Conservation (phyloP, 192 early-diverging fungal species). For the Mortierella antarctica region DNA sequence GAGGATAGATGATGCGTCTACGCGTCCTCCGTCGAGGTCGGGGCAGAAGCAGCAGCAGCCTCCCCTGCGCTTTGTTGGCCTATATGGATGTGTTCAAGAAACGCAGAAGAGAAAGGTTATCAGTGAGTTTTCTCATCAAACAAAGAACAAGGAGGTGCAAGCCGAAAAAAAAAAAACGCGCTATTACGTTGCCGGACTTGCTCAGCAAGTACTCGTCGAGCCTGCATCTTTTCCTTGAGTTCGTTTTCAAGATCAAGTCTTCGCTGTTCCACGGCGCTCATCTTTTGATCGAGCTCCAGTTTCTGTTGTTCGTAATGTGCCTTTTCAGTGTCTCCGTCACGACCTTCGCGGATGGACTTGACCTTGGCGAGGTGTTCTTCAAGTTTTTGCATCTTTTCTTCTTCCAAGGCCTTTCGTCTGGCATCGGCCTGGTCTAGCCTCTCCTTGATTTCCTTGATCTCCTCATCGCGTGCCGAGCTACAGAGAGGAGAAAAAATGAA, state of each 20-base stretch:
- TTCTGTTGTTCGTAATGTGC: constrained; percentile 44
- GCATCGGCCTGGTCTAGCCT: constrained; percentile 45
- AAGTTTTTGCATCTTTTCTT: constrained; percentile 39
- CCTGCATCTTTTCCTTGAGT: constrained; percentile 50
- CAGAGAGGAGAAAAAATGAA: neutral
- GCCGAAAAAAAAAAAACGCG: neutral
- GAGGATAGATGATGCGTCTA: neutral
- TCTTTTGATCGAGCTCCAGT: constrained; percentile 43
- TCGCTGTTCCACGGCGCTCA: constrained; percentile 48
- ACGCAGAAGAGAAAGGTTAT: neutral
- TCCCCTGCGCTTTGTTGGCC: constrained; percentile 8
- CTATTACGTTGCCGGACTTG: constrained; percentile 50
- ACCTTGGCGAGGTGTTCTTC: constrained; percentile 41
- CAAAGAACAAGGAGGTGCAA: neutral
- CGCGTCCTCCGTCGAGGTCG: neutral
- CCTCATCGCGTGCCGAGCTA: constrained; percentile 27
- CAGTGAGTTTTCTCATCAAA: neutral
- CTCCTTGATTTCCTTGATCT: constrained; percentile 48
- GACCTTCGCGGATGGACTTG: constrained; percentile 16
- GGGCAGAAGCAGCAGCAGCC: neutral
- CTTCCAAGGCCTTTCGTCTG: constrained; percentile 43
- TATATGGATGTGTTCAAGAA: neutral
- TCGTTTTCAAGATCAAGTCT: constrained; percentile 32
- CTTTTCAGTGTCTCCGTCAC: constrained; percentile 28
- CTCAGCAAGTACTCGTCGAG: constrained; percentile 28